These are phyloP conservation scores for Cercospora nicotianae DNA, from an alignment of 2,329 filamentous ascomycete genomes.

Conservation along the genomic window DNA sequence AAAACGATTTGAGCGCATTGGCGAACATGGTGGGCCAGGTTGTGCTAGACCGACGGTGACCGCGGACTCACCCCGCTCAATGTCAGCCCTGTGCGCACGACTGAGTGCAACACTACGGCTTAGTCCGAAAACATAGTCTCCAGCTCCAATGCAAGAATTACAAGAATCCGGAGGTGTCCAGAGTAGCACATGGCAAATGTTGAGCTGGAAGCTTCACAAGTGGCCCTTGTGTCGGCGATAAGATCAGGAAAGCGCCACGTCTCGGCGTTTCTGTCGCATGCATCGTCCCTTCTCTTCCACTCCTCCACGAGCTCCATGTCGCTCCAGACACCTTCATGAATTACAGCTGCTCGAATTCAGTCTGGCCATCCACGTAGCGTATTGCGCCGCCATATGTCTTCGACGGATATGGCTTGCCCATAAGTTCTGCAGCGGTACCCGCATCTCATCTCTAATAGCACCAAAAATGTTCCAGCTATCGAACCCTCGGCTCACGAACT, in stretches of 20 bases:
- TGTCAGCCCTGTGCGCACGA: not conserved
- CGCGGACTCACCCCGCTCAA: not conserved
- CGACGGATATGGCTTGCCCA: not conserved
- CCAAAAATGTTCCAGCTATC: not conserved
- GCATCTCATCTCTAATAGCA: not conserved
- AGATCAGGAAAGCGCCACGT: not conserved
- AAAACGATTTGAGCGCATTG: conserved; percentile 89
- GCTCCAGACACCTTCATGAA: not conserved
- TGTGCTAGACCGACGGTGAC: not conserved
- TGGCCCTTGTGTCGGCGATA: not conserved
- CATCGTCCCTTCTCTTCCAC: not conserved
- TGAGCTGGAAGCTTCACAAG: conserved; percentile 1
- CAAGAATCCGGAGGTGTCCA: not conserved
- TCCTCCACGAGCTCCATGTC: not conserved
- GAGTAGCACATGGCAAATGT: not conserved
- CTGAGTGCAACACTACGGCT: not conserved
- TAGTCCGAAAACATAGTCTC: not conserved
- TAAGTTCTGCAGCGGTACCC: not conserved
- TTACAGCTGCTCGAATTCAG: not conserved
- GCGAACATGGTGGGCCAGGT: conserved; percentile 71
- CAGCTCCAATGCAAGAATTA: not conserved
- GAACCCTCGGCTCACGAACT: not conserved
- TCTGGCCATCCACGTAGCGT: not conserved
- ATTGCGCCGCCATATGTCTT: not conserved
- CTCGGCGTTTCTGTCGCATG: not conserved